A percentile compares a stretch with the other conserved stretches of the same genome.
phyloP scores from a whole-genome alignment of 2,329 filamentous ascomycete species.

The Calonectria naviculata region DNA sequence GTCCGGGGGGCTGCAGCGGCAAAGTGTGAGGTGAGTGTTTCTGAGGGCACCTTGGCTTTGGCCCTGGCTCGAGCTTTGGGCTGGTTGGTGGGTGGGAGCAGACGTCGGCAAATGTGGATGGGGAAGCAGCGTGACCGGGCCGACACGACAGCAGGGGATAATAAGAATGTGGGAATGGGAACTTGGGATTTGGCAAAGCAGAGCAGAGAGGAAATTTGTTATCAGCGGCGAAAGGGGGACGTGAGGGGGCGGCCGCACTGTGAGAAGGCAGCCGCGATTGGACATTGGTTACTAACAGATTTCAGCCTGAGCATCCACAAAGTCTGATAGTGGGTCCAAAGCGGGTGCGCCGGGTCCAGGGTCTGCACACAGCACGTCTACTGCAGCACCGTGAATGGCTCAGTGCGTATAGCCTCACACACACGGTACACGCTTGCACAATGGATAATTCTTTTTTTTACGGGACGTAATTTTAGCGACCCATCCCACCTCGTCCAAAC shows the following conservation, averaged over 20 bases:
- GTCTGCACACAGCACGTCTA: not conserved
- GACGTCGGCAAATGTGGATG: slow-evolving; percentile 3
- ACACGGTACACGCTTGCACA: slow-evolving; percentile 1
- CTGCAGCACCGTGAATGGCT: not conserved
- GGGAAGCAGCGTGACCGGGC: slow-evolving; percentile 15
- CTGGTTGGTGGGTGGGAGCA: slow-evolving; percentile 7
- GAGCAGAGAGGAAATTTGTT: slow-evolving; percentile 24
- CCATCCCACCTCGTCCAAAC: not conserved
- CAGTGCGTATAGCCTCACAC: not conserved
- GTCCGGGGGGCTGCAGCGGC: slow-evolving; percentile 20
- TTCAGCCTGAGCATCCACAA: slow-evolving; percentile 18
- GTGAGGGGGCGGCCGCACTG: slow-evolving; percentile 26
- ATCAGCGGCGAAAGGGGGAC: slow-evolving; percentile 22
- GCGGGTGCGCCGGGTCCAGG: not conserved
- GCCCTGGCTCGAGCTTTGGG: not conserved
- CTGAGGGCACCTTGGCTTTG: slow-evolving; percentile 30
- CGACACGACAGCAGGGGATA: slow-evolving; percentile 10
- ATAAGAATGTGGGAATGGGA: slow-evolving; percentile 11
- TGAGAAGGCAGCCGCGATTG: slow-evolving; percentile 29
- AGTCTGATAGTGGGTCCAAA: slow-evolving; percentile 24
- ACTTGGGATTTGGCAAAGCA: slow-evolving; percentile 8
- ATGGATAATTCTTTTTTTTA: not conserved
- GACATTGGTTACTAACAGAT: slow-evolving; percentile 29
- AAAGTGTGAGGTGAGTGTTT: slow-evolving; percentile 2
- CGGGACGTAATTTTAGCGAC: slow-evolving; percentile 4